Evolutionary conservation across 2,329 filamentous ascomycete species (phyloP).

Genomic region (Colletotrichum tofieldiae): DNA sequence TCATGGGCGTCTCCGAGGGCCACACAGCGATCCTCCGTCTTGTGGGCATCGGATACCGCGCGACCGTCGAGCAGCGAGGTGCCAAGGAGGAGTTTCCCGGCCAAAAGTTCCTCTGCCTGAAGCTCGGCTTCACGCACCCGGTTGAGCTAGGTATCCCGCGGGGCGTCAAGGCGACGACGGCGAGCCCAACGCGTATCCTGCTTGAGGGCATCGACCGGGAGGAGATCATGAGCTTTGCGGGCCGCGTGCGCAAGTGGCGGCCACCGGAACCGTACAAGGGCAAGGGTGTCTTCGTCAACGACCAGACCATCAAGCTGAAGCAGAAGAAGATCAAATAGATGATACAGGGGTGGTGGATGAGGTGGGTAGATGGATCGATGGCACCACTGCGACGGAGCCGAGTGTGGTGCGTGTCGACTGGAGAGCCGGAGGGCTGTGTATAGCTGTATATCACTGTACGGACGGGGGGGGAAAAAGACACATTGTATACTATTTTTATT

Average conservation of each 20-base stretch:
- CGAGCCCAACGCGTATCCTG: slow-evolving; percentile 91
- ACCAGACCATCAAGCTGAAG: slow-evolving; percentile 98
- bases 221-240: slow-evolving; percentile 91
- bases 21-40: slow-evolving; percentile 94
- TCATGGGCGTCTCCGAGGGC: slow-evolving; percentile 95
- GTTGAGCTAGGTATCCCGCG: slow-evolving; percentile 89
- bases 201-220: slow-evolving; percentile 91
- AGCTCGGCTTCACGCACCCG: slow-evolving; percentile 96
- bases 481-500: slow-evolving; percentile 34
- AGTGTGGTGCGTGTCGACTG: neutral
- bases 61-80: slow-evolving; percentile 84
- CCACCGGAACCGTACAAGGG: slow-evolving; percentile 98
- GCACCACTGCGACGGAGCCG: neutral
- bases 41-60: slow-evolving; percentile 96
- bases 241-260: slow-evolving; percentile 89
- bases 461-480: slow-evolving; percentile 32
- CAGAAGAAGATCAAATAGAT: slow-evolving; percentile 94
- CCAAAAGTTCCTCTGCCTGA: slow-evolving; percentile 91
- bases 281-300: slow-evolving; percentile 98
- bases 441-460: slow-evolving; percentile 42
- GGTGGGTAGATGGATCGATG: neutral
- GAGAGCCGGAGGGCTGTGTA: slow-evolving; percentile 39
- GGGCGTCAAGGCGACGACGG: slow-evolving; percentile 88
- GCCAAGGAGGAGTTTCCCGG: slow-evolving; percentile 82
- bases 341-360: slow-evolving; percentile 21